Base-by-base conservation (phyloP, 257 asterid genomes). In the Anisodus acutangulus region DNA sequence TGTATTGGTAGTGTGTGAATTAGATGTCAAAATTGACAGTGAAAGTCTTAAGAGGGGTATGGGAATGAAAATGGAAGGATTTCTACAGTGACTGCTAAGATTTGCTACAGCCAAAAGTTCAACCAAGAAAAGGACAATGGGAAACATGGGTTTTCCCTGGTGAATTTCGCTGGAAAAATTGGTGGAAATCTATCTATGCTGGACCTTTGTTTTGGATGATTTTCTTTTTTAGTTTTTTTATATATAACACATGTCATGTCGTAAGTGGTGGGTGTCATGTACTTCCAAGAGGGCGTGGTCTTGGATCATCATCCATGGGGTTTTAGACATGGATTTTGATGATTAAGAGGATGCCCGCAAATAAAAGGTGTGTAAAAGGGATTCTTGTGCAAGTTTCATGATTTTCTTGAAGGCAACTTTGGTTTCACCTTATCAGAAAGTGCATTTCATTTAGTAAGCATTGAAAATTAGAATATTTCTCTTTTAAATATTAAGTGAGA, bases 71-170 rank as follows among this genome's bases (percentile, higher is more conserved):
- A 51, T 43, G 16, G 79, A 43, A 35, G 17, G 55, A 43, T 70
- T 41, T 43, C 79, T 70, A 70, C 15, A 19, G 43, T 41, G 79
- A 69, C 78, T 41, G 31, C 78, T 45, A 69, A 16, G 78, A 70
- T 17, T 70, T 70, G 55, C 55, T 70, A 31, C 22, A 17, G 31
- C 47, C 22, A 70, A 9, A 69, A 70, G 8, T 17, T 70, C 55
- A 41, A 41, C 55, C 55, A 70, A 70, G 79, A 41, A 70, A 41
- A 70, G 55, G 79, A 12, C 16, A 70, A 70, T 17, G 35, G 55
- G 55, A 70, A 70, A 41, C 4, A 16, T 5, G 79, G 35, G 4
- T 45, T 8, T 70, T 69, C 54, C 2, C 54, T 3, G 3, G 55
- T 54, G 13, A 54, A 54, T 54, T 54, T 54, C 5, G 59, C 59